A percentile compares a stretch with the other conserved stretches of the same genome.
phyloP scores from a whole-genome alignment of 2,329 filamentous ascomycete genomes.

The Talaromyces sp. region DNA sequence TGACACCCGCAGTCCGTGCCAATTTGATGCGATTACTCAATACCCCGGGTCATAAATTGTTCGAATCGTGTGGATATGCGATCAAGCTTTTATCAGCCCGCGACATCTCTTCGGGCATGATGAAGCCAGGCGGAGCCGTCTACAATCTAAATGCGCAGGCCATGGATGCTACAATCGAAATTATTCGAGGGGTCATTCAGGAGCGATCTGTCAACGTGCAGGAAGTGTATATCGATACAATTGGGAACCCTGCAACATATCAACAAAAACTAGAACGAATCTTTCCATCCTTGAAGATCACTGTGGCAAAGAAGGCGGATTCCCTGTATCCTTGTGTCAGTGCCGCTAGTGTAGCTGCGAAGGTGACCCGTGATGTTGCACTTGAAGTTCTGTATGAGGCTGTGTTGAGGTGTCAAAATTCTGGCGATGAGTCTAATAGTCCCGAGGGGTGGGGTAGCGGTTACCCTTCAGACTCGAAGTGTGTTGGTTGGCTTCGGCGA shows the following conservation, averaged over 20 bases:
- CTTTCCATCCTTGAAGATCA: slow-evolving; percentile 76
- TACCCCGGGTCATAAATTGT: slow-evolving; percentile 61
- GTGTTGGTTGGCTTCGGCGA: slow-evolving; percentile 75
- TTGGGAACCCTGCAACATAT: slow-evolving; percentile 80
- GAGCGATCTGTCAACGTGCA: slow-evolving; percentile 73
- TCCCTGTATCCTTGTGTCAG: slow-evolving; percentile 90
- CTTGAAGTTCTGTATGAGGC: slow-evolving; percentile 75
- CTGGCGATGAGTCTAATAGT: slow-evolving; percentile 32
- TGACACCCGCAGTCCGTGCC: slow-evolving; percentile 78
- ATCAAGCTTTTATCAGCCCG: slow-evolving; percentile 77
- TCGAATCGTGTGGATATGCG: slow-evolving; percentile 77
- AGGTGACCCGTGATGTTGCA: slow-evolving; percentile 90
- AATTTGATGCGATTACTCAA: slow-evolving; percentile 73
- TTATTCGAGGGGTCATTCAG: slow-evolving; percentile 77
- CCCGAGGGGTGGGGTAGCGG: slow-evolving; percentile 79
- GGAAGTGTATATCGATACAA: slow-evolving; percentile 94
- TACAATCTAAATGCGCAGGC: slow-evolving; percentile 98
- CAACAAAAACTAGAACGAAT: slow-evolving; percentile 80
- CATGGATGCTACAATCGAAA: slow-evolving; percentile 82
- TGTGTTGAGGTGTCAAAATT: slow-evolving; percentile 41
- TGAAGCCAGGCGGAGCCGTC: slow-evolving; percentile 55
- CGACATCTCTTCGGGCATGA: slow-evolving; percentile 79
- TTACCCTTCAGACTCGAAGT: slow-evolving; percentile 85
- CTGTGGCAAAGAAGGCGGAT: slow-evolving; percentile 88
- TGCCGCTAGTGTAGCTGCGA: slow-evolving; percentile 91